Conservation (phyloP, 208 protist species). For the Phytomonas francai region DNA sequence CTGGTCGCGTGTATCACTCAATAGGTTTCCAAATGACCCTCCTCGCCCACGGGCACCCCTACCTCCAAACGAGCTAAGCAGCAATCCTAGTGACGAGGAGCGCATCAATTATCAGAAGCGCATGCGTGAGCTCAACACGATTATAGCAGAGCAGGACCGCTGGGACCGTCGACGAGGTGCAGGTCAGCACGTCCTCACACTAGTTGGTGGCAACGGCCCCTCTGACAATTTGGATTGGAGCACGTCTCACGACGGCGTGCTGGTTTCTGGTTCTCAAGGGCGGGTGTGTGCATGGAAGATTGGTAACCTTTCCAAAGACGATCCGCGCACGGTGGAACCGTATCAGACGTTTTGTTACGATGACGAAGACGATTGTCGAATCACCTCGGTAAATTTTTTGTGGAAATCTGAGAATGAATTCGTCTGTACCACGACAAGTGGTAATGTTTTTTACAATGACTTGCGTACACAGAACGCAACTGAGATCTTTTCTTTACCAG, state of each 20-base stretch:
- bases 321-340: constrained; percentile 38
- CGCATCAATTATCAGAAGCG: constrained; percentile 63
- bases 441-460: constrained; percentile 47
- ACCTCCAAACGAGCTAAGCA: constrained; percentile 76
- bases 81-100: constrained; percentile 68
- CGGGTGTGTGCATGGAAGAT: constrained; percentile 64
- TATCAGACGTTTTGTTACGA: constrained; percentile 30
- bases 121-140: constrained; percentile 64
- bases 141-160: constrained; percentile 68
- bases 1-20: constrained; percentile 80
- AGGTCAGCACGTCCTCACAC: constrained; percentile 79
- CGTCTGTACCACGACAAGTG: constrained; percentile 32
- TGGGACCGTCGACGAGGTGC: constrained; percentile 73
- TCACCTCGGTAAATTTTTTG: constrained; percentile 56
- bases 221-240: constrained; percentile 78
- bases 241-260: constrained; percentile 41
- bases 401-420: constrained; percentile 47
- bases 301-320: constrained; percentile 67
- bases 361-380: constrained; percentile 30
- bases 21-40: constrained; percentile 85
- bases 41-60: constrained; percentile 77
- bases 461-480: constrained; percentile 23
- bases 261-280: constrained; percentile 56
- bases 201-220: constrained; percentile 36
- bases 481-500: constrained; percentile 43